Base-by-base conservation (phyloP, 2,329 filamentous ascomycete species). In the Waltergamsia citrina region DNA sequence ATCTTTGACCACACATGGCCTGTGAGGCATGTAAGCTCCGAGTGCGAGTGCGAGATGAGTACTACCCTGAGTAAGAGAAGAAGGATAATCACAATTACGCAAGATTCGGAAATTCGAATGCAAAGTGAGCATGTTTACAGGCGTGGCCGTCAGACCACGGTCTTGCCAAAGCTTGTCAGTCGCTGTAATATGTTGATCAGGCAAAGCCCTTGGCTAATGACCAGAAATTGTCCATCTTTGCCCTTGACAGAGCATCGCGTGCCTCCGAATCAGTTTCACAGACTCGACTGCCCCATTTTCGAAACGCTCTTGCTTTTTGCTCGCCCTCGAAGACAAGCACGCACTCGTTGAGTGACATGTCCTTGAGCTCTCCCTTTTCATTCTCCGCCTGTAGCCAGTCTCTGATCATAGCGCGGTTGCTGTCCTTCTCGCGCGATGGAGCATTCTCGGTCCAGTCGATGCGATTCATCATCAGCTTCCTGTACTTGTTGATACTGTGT, bases 161-260 rank as follows among this genome's bases (percentile, higher is more conserved):
- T n/a, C n/a, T n/a, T n/a, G n/a, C n/a, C n/a, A n/a, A n/a, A n/a
- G n/a, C n/a, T n/a, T n/a, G n/a, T n/a, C n/a, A n/a, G n/a, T n/a
- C n/a, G n/a, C n/a, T n/a, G 22, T 24, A 8, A 24, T 16, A 25
- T 24, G 6, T 19, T 11, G 19, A 15, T 35, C 33, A 35, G n/a
- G 26, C 18, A 8, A 35, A 29, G 12, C 55, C 85, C 67, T 93
- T 94, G 0, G 88, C 90, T 46, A 92, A 61, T 8, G 81, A 81
- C 92, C 92, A 98, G 51, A 98, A 90, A 48, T 82, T 94, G 48
- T 96, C 90, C 72, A 96, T 84, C 66, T 94, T 95, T 6, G 78
- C 76, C 45, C 86, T 74, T 10, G 77, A 63, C 41, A 98, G 59
- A 16, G 80, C 70, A 46, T 94, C 86, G 52, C 85, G 81, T 5